phyloP scores from a whole-genome alignment of 2,329 filamentous ascomycete genomes.

The Diplodia seriata region DNA sequence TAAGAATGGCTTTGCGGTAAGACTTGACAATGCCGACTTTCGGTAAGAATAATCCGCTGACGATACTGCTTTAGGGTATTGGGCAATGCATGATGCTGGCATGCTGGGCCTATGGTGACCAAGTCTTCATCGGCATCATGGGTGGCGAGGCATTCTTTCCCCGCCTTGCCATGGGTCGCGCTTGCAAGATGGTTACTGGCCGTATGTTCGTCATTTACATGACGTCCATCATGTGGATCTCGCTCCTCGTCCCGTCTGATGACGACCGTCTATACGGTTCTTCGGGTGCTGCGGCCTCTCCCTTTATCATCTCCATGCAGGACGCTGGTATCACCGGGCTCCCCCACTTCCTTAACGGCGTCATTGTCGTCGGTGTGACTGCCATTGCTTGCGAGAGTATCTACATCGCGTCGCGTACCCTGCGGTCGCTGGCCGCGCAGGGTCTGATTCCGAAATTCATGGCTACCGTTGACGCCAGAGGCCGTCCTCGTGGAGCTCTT shows the following conservation, averaged over 20 bases:
- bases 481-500: conserved; percentile 43
- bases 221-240: conserved; percentile 40
- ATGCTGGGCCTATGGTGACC: conserved; percentile 39
- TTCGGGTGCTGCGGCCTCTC: conserved; percentile 41
- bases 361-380: conserved; percentile 44
- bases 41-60: not conserved
- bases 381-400: conserved; percentile 45
- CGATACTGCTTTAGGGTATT: conserved; percentile 6
- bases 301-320: conserved; percentile 45
- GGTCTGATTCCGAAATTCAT: conserved; percentile 41
- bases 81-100: conserved; percentile 29
- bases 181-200: conserved; percentile 49
- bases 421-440: conserved; percentile 42
- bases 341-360: conserved; percentile 44
- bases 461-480: conserved; percentile 41
- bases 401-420: conserved; percentile 44
- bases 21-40: not conserved
- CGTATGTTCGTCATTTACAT: conserved; percentile 51
- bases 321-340: conserved; percentile 42
- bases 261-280: conserved; percentile 36
- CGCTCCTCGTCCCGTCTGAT: conserved; percentile 33
- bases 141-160: conserved; percentile 51
- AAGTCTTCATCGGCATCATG: conserved; percentile 50
- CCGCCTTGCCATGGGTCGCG: conserved; percentile 49
- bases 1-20: conserved; percentile 46